Evolutionary conservation across 2,329 filamentous ascomycete genomes (phyloP).

Genomic region (Cordyceps militaris): DNA sequence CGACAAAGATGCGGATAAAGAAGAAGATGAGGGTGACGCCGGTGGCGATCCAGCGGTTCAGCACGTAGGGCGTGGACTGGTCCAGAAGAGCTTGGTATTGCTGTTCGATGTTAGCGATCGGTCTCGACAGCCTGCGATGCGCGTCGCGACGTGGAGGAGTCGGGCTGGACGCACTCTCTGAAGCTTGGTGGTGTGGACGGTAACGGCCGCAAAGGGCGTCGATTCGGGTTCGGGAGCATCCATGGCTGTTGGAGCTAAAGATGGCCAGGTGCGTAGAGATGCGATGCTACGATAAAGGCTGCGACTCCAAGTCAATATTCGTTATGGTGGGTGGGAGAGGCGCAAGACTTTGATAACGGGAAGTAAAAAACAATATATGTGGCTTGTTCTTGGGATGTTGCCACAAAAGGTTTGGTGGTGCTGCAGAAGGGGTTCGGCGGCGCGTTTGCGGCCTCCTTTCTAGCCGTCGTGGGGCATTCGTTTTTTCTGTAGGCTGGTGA

Average conservation of each 20-base stretch:
- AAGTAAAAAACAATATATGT: not conserved
- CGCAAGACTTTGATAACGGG: not conserved
- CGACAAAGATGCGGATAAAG: constrained; percentile 80
- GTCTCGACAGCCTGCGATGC: not conserved
- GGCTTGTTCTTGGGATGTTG: constrained; percentile 12
- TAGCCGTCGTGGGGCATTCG: constrained; percentile 3
- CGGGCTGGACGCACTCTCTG: constrained; percentile 55
- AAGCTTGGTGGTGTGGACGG: constrained; percentile 71
- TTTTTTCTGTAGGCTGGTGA: not conserved
- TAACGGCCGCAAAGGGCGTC: constrained; percentile 87
- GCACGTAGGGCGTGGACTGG: constrained; percentile 80
- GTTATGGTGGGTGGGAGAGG: not conserved
- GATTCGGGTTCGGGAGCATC: constrained; percentile 80
- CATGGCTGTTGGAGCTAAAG: constrained; percentile 44
- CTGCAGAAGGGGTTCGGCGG: constrained; percentile 8
- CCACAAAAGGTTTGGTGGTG: constrained; percentile 5
- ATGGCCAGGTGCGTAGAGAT: not conserved
- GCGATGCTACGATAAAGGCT: not conserved
- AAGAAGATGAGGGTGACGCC: constrained; percentile 68
- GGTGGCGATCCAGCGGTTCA: constrained; percentile 89
- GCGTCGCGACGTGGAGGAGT: not conserved
- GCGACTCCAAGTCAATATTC: not conserved
- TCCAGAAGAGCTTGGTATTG: constrained; percentile 93
- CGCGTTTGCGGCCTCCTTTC: constrained; percentile 12
- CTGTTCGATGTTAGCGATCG: constrained; percentile 39